Evolutionary conservation across 2,329 filamentous ascomycete species (phyloP), one percentile per base, ranked within the genome.

Genomic region (Colletotrichum australisinense): DNA sequence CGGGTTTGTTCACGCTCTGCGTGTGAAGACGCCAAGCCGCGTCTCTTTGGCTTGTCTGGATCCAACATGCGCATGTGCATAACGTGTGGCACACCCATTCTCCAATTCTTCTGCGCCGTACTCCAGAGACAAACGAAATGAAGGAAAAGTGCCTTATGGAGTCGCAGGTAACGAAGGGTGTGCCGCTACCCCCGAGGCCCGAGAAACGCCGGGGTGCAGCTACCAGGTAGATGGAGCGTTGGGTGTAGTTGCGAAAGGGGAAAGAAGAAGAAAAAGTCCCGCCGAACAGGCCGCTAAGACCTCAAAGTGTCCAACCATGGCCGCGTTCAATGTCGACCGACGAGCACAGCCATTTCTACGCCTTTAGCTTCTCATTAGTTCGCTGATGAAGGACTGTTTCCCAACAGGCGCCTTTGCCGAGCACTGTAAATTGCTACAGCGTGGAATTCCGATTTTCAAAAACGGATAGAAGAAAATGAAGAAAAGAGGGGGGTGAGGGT

Each of bases 71-170:
- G 64, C 64, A 60, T 16, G 70, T 38, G 52, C 58, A 56, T 55
- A 32, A 14, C 11, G 42, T 59, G 66, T 63, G 66, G 38, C 70
- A 69, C 70, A 59, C 58, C 53, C 26, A 22, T 19, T 38, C 42
- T n/a, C 32, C 42, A 12, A 26, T 26, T 24, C 49, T 38, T 32
- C 53, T 14, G 65, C 55, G 55, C 26, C 59, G n/a, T 19, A 69
- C 55, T 60, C 32, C 59, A 24, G 60, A 57, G 32, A 62, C 42
- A 63, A 62, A 74, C 30, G 62, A 63, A 69, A 52, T 49, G 64
- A 74, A 76, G 76, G 55, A 73, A 67, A 66, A 71, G 64, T 62
- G 70, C 67, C 66, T 63, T 69, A 59, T 46, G 60, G 58, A 52
- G 64, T 63, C 49, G 57, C 69, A 64, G 58, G 52, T 57, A 24